A percentile compares a stretch with the other conserved stretches of the same genome.
Conservation (phyloP, 2,329 filamentous ascomycete genomes). For the Aspergillus proliferans region DNA sequence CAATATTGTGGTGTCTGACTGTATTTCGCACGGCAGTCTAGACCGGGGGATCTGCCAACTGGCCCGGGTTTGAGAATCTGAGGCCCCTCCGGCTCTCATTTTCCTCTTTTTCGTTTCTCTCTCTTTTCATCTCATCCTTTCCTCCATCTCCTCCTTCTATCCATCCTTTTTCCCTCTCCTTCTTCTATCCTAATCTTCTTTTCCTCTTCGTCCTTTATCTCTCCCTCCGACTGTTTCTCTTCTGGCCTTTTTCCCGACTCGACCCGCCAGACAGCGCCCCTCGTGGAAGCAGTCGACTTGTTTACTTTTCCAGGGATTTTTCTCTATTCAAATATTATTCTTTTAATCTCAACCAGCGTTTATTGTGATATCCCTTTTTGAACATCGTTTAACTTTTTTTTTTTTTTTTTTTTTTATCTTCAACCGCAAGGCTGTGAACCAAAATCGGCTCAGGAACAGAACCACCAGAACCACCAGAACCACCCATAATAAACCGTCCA, state of each 20-base stretch:
- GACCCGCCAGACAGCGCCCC: not conserved
- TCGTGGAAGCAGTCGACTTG: not conserved
- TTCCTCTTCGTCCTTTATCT: conserved; percentile 2
- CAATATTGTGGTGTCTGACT: no score
- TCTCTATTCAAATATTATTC: not conserved
- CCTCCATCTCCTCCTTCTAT: not conserved
- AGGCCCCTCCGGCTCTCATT: conserved; percentile 6
- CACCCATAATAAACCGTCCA: no score
- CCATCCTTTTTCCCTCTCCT: not conserved
- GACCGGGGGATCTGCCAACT: conserved; percentile 16
- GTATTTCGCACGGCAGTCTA: conserved; percentile 8
- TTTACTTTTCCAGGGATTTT: not conserved
- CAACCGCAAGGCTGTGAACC: not conserved
- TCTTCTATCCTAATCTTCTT: not conserved
- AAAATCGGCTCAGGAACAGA: not conserved
- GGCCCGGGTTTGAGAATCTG: not conserved
- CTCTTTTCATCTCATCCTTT: not conserved
- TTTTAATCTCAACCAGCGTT: not conserved
- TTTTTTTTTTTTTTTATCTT: not conserved
- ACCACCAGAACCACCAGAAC: not conserved
- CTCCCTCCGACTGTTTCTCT: not conserved
- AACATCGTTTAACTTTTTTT: not conserved
- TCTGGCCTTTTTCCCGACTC: not conserved
- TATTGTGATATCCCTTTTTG: not conserved
- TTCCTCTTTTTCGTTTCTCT: conserved; percentile 6